These are phyloP conservation scores for Fusarium continuum DNA, from an alignment of 2,329 filamentous ascomycete genomes.

Conservation along the genomic window DNA sequence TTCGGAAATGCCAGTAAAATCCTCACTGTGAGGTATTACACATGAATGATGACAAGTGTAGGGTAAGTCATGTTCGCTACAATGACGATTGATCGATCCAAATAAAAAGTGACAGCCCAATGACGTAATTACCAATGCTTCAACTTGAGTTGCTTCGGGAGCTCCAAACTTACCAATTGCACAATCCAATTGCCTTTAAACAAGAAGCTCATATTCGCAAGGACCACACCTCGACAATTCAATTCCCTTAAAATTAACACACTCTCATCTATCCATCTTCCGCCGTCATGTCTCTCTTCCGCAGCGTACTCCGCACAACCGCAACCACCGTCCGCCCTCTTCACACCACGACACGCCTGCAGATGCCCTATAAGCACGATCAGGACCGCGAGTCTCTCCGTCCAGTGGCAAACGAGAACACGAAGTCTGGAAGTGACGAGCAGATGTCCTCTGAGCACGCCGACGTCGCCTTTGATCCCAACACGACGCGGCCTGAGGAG, in stretches of 20 bases:
- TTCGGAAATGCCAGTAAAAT: too few species aligned
- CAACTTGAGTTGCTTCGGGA: not conserved
- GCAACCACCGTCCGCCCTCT: slow-evolving; percentile 42
- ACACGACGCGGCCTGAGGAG: slow-evolving; percentile 72
- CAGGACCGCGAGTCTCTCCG: slow-evolving; percentile 71
- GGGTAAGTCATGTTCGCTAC: not conserved
- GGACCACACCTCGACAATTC: not conserved
- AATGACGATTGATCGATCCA: slow-evolving; percentile 27
- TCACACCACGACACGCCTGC: slow-evolving; percentile 44
- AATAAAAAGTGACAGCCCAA: slow-evolving; percentile 28
- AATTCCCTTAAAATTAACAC: not conserved
- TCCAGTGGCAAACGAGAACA: slow-evolving; percentile 72
- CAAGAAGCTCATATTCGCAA: not conserved
- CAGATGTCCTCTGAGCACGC: slow-evolving; percentile 62
- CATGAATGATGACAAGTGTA: too few species aligned
- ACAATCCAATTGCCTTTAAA: slow-evolving; percentile 7
- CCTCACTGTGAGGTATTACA: too few species aligned
- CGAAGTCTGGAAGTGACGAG: slow-evolving; percentile 72
- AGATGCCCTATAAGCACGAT: slow-evolving; percentile 58
- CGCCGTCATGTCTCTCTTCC: slow-evolving; percentile 34
- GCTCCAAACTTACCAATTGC: not conserved
- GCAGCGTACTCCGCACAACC: slow-evolving; percentile 31
- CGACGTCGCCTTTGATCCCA: slow-evolving; percentile 74
- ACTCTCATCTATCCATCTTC: not conserved
- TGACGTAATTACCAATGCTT: slow-evolving; percentile 26